Base-by-base conservation (phyloP, 2,329 filamentous ascomycete species). In the Colletotrichum graminicola region DNA sequence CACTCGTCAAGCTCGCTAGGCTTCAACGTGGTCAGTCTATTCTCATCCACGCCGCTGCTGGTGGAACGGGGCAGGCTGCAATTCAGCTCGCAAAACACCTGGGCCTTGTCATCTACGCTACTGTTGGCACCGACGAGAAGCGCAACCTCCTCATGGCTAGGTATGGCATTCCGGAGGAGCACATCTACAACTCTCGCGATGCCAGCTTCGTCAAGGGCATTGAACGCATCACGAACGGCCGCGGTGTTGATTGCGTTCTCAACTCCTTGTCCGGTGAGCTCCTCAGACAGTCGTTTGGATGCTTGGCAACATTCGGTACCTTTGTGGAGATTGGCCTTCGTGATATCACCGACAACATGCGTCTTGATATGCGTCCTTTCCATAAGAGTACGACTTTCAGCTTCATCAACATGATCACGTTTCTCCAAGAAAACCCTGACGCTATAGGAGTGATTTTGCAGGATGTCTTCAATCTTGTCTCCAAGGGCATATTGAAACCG, bases 351-450 rank as follows among this genome's bases (percentile, higher is more conserved):
- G 78, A 78, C 11, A 76, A 78, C 4, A 77, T 86, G 0, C 80
- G 81, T 1, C 85, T 87, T 81, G 70, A 73, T 11, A 67, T 88
- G 84, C 71, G 79, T 0, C 78, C 79, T 0, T 88, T 89, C 45
- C 76, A 79, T 1, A 73, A 73, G 0, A 81, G 80, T 5, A 76
- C 80, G 0, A 77, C 77, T 0, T 84, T 81, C 36, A 73, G 74
- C 26, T 78, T 78, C 57, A 73, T 84, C 3, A 80, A 83, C 18
- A 76, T 26, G 64, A 45, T 75, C 18, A 67, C 66, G 21, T 52
- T 68, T 12, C 60, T 77, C 72, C 75, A 63, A 67, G 78, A 55
- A 7, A 43, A 21, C 41, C 75, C 67, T 72, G 77, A 73, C 76
- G 75, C 74, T 18, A 73, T 77, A 39, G 57, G 26, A 11, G 41